Percentiles rank a stretch among this genome's conserved stretches.
phyloP scores from a whole-genome alignment of 1,284 basidiomycete species.

The Rhodofomes roseus region DNA sequence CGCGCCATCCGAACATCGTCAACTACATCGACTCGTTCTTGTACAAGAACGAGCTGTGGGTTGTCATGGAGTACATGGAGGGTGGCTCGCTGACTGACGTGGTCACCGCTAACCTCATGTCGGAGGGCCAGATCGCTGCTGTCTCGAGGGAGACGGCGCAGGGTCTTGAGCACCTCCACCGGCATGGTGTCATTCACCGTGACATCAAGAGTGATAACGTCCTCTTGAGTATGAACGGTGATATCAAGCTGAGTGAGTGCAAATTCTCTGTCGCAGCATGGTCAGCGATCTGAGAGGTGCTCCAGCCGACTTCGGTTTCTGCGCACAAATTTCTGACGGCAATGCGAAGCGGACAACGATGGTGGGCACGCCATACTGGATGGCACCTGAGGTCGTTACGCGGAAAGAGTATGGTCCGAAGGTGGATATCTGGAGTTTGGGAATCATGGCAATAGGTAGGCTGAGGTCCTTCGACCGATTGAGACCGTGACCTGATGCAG shows the following conservation, averaged over 20 bases:
- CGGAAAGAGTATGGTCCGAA: conserved; percentile 99
- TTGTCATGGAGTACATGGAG: conserved; percentile 99
- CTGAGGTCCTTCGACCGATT: not conserved
- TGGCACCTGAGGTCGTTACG: conserved; percentile 98
- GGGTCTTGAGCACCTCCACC: conserved; percentile 89
- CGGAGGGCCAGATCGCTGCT: conserved; percentile 91
- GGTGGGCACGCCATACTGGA: conserved; percentile 99
- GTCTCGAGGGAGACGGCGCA: conserved; percentile 89
- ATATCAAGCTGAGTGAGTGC: conserved; percentile 93
- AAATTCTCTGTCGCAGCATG: not conserved
- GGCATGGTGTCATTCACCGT: conserved; percentile 93
- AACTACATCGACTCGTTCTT: conserved; percentile 99
- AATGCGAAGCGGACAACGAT: conserved; percentile 97
- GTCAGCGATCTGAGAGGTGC: conserved; percentile 3
- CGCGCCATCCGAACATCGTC: conserved; percentile 96
- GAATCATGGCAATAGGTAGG: conserved; percentile 97
- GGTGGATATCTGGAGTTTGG: conserved; percentile 97
- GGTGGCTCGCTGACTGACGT: conserved; percentile 92
- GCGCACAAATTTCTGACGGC: conserved; percentile 92
- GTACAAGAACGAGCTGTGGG: conserved; percentile 97
- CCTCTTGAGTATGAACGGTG: conserved; percentile 85
- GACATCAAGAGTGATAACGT: conserved; percentile 99
- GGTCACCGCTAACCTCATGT: conserved; percentile 96
- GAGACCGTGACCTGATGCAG: not conserved
- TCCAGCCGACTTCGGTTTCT: conserved; percentile 97